Evolutionary conservation across 441 rosid genomes (phyloP), one percentile per base, ranked within the genome.

Genomic region (Macaranga tanarius): DNA sequence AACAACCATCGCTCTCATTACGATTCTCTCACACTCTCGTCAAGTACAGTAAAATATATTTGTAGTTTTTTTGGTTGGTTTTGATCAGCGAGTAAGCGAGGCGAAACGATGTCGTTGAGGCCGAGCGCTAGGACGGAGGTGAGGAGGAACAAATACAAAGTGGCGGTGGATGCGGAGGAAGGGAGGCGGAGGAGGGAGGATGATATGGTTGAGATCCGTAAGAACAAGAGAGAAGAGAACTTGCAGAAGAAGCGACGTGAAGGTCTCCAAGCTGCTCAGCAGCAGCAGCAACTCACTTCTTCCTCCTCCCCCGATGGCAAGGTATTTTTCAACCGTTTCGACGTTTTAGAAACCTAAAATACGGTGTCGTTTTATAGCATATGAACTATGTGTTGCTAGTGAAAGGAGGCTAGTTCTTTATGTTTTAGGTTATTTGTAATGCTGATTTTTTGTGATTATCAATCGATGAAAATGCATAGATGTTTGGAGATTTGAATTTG

Each of bases 131-230:
- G 84, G 81, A 81, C 91, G 26, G 94, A 90, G 80, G 88, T 79
- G 45, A 87, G 96, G 61, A 85, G 94, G 77, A 92, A 86, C 84
- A 77, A 86, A 52, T 90, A 90, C 85, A 92, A 92, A 79, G 94
- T 89, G 60, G 89, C 96, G 15, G 96, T 92, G 20, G 96, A 92
- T 76, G 94, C 91, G 12, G 94, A 88, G 51, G 96, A 92, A 67
- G 97, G 96, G 4, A 74, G 94, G 58, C 77, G 94, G 82, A 85
- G 96, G 80, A 80, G 96, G 45, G 95, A 90, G 74, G 95, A 92
- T 44, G 87, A 86, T 72, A 83, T 90, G 95, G 96, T 92, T 71
- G 96, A 90, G 93, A 92, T 90, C 80, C 88, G 97, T 58, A 92
- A 92, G 83, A 90, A 72, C 67, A 87, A 86, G 51, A 80, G 92